Base-by-base conservation (phyloP, 73 alveolate species). In the Urostyla sp. region DNA sequence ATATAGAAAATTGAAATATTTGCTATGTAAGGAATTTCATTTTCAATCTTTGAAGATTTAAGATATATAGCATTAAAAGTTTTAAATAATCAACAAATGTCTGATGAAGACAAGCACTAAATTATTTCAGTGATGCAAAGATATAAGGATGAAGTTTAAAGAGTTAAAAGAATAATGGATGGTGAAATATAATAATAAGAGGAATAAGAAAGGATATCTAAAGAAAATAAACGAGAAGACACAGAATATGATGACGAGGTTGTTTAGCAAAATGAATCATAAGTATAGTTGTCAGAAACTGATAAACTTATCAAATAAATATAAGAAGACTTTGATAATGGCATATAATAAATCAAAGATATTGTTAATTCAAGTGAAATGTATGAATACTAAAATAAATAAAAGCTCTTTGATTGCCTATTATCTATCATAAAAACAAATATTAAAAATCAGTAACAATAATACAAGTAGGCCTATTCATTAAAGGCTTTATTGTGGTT, bases 401-500 rank as follows among this genome's bases (percentile, higher is more conserved):
- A 63, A 38, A 11, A 43, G 18, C 37, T 63, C 8, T 40, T 63
- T 27, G 18, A 63, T 3, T 43, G 44, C 23, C 21, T 63, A 2
- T 24, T 63, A n/a, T n/a, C 43, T 1, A 38, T 63, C 7, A 24
- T 63, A 8, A 1, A 57, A 13, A 13, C 23, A 15, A 2, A 10
- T 1, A 6, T 50, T 5, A 63, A 52, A 36, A 73, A 28, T 44
- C 74, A 55, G 5, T 18, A 26, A 10, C 36, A 73, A 53, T 27
- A 73, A 30, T 34, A 73, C 43, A 20, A 73, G 57, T 31, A 73
- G 27, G 85, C 85, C 1, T 73, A 44, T 30, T 50, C 75, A 4
- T 18, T 73, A 35, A 73, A 73, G 44, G 85, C 85, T 16, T 20
- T 73, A 36, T 13, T 73, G 27, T 73, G 85, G 85, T 30, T 73